Base-by-base conservation (phyloP, 371 early-diverging fungal genomes). In the Syncephalis fuscata region DNA sequence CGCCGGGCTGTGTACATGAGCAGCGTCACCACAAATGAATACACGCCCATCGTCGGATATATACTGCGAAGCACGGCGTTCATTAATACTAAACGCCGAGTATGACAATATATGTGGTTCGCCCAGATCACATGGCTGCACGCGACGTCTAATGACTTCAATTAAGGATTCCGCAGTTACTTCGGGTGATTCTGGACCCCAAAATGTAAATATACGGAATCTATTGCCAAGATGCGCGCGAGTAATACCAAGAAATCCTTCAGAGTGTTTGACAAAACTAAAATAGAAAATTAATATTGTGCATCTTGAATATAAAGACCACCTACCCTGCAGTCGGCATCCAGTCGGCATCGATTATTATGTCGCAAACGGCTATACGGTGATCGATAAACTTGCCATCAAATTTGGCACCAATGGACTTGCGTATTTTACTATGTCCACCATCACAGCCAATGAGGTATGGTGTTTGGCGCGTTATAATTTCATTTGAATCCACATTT, bases 361-460 rank as follows among this genome's bases (percentile, higher is more conserved):
- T 4, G n/a, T 48, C 48, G n/a, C 51, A 51, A 25, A 58, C 45
- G 21, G 52, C 16, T 0, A 38, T 47, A 37, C 52, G 53, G 22
- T 46, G 10, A 19, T 23, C 16, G 0, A 49, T 19, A 2, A 57
- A 52, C 7, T 49, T 40, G 9, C 65, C 62, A 19, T 48, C 48
- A 38, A 62, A 65, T 1, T 42, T 45, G 20, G 58, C 48, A 14
- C 56, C 59, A 21, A 60, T 39, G 21, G 47, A 50, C 36, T 57
- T 55, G 23, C 65, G 44, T 7, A 62, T 58, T 2, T 51, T 46
- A 3, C 59, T 59, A 4, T 53, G 52, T 3, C 55, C 62, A 14
- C 65, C 65, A 49, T 65, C 62, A 2, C 58, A 57, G 2, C 54
- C 65, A n/a, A 65, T 41, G 37, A 65, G 22, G 32, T 65, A 65